Conservation (phyloP, 495 filamentous ascomycete species). For the Podospora anserina region DNA sequence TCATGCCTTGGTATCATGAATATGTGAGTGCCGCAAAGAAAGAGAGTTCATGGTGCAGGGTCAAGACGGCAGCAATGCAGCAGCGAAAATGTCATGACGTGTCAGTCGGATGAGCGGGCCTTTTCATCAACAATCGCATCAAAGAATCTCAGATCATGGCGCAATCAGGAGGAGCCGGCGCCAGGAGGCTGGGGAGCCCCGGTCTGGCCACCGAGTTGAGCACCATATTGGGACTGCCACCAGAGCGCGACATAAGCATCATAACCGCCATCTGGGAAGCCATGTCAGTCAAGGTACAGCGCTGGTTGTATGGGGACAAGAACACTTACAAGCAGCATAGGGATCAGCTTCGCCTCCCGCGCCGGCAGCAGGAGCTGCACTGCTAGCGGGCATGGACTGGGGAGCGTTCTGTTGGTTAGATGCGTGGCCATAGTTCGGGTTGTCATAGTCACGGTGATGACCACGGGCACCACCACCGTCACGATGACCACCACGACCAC, state of each 20-base stretch:
- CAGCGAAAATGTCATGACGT: conserved; percentile 26
- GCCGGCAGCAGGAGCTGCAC: conserved; percentile 26
- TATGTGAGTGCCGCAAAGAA: background rate
- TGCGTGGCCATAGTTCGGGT: conserved; percentile 38
- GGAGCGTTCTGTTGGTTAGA: conserved; percentile 31
- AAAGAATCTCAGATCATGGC: conserved; percentile 24
- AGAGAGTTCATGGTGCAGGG: conserved; percentile 16
- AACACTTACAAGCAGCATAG: conserved; percentile 34
- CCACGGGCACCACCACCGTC: conserved; percentile 38
- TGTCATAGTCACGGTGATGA: conserved; percentile 46
- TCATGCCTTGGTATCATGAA: conserved; percentile 22
- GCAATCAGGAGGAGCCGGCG: conserved; percentile 27
- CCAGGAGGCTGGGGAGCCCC: conserved; percentile 26
- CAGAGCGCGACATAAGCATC: conserved; percentile 35
- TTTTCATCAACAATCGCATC: conserved; percentile 31
- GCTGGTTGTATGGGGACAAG: background rate
- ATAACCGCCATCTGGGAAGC: conserved; percentile 33
- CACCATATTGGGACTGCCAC: conserved; percentile 31
- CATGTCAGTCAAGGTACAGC: background rate
- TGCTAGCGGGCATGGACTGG: conserved; percentile 19
- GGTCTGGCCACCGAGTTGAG: conserved; percentile 28
- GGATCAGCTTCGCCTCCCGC: conserved; percentile 27
- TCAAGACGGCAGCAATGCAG: conserved; percentile 22
- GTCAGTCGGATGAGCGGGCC: conserved; percentile 26
- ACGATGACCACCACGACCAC: conserved; percentile 42